These are phyloP conservation scores for Pichia cactophila DNA, from an alignment of 1,139 yeast species.

Conservation along the genomic window DNA sequence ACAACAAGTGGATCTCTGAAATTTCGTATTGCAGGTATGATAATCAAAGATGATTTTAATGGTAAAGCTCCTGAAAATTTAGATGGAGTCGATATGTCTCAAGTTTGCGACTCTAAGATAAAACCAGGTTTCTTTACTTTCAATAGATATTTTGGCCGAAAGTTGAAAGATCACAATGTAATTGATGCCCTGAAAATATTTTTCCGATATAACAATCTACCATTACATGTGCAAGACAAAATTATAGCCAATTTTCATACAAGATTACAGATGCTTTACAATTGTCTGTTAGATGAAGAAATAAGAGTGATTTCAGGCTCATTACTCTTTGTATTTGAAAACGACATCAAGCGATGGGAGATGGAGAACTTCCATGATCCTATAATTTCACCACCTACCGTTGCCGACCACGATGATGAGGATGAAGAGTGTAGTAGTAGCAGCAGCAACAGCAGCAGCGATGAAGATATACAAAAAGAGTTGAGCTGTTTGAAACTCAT, in stretches of 20 bases:
- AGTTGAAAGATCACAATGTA: slow-evolving; percentile 39
- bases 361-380: slow-evolving; percentile 27
- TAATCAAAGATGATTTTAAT: slow-evolving; percentile 30
- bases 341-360: slow-evolving; percentile 47
- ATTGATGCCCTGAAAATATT: slow-evolving; percentile 44
- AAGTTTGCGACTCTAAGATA: slow-evolving; percentile 17
- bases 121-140: slow-evolving; percentile 38
- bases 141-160: slow-evolving; percentile 68
- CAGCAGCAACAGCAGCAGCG: slow-evolving; percentile 24
- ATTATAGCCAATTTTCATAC: slow-evolving; percentile 40
- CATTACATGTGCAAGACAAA: slow-evolving; percentile 27
- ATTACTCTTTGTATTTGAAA: slow-evolving; percentile 67
- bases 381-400: slow-evolving; percentile 31
- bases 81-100: slow-evolving; percentile 19
- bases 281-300: slow-evolving; percentile 55
- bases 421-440: slow-evolving; percentile 19
- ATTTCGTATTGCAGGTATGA: slow-evolving; percentile 87
- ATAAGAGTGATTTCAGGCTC: slow-evolving; percentile 70
- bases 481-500: slow-evolving; percentile 58
- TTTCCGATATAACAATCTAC: slow-evolving; percentile 35
- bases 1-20: slow-evolving; percentile 79
- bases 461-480: slow-evolving; percentile 24
- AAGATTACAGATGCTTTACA: slow-evolving; percentile 57
- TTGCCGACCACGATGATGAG: slow-evolving; percentile 27
- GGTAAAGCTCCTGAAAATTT: slow-evolving; percentile 12